Base-by-base conservation (phyloP, 495 filamentous ascomycete species). In the Hypoxylon lienhwacheense region DNA sequence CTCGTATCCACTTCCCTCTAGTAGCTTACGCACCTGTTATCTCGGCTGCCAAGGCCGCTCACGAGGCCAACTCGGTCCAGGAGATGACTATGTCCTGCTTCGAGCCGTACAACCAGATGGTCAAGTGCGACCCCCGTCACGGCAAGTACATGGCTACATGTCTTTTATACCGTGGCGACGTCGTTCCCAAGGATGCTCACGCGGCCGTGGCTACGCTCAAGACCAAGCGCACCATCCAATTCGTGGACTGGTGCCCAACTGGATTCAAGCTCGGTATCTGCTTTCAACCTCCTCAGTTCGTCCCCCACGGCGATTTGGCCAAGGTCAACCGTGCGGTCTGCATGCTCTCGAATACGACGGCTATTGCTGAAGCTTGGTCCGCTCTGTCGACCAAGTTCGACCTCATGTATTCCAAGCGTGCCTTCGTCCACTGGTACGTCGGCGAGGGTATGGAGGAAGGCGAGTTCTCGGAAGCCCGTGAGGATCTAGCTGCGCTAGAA, bases 401-500 rank as follows among this genome's bases (percentile, higher is more conserved):
- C 64, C 90, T 98, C 69, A 98, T 98, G 93, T 97, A 97, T 83
- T 91, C 91, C 71, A 98, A 98, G 85, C 93, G 93, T 75, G 93
- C 93, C 47, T 98, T 98, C 78, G 93, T 98, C 42, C 93, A 98
- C 77, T 98, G 93, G 93, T 98, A 98, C 66, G 93, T 98, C 71
- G 93, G 93, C 77, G 93, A 98, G 81, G 93, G 93, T 84, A 98
- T 98, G 93, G 93, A 98, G 81, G 93, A 98, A 75, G 93, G 93
- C 69, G 93, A 98, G 74, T 98, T 98, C 81, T 95, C 90, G 39
- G 93, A 98, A 82, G 93, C 93, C 44, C 89, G 93, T 73, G 93
- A 98, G 80, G 93, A 98, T 76, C 74, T 98, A 66, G 93, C 93
- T 66, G 93, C 93, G 63, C 84, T 98, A 34, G 93, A 98, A 84